Percentiles rank a stretch among this genome's conserved stretches.
Conservation (phyloP, 1,139 yeast genomes). For the Pichia sp. region DNA sequence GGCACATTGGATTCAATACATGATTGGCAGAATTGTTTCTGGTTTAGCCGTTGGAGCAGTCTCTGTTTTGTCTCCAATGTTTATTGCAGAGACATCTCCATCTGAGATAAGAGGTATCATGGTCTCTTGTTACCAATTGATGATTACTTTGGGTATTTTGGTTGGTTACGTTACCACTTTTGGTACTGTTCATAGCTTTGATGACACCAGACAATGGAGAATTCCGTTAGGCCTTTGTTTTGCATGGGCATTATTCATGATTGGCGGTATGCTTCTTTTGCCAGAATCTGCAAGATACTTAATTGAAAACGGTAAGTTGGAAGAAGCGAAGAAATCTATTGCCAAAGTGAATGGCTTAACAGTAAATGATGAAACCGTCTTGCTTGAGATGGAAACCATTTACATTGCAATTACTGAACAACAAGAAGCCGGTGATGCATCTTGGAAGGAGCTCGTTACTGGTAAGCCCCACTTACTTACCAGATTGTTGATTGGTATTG, state of each 20-base stretch:
- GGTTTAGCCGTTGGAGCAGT: conserved; percentile 64
- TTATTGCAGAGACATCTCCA: conserved; percentile 62
- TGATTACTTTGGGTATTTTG: conserved; percentile 58
- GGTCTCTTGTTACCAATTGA: conserved; percentile 58
- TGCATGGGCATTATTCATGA: conserved; percentile 38
- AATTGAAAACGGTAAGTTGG: conserved; percentile 46
- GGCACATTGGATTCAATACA: conserved; percentile 44
- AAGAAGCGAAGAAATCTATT: conserved; percentile 53
- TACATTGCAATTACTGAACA: conserved; percentile 60
- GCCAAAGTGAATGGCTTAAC: conserved; percentile 59
- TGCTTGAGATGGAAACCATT: conserved; percentile 52
- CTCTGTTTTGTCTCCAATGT: conserved; percentile 56
- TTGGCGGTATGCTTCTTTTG: conserved; percentile 54
- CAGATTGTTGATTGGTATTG: conserved; percentile 58
- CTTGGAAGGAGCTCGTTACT: conserved; percentile 57
- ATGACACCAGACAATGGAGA: conserved; percentile 56
- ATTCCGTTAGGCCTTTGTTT: conserved; percentile 54
- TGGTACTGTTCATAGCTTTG: conserved; percentile 43
- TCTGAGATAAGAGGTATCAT: conserved; percentile 64
- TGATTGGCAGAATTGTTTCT: conserved; percentile 58
- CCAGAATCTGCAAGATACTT: conserved; percentile 80
- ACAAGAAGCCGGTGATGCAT: conserved; percentile 55
- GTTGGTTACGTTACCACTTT: conserved; percentile 58
- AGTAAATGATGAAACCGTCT: conserved; percentile 50
- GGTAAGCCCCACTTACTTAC: conserved; percentile 63